Evolutionary conservation across 176 grass and related monocot genomes (phyloP).

Genomic region (Canna indica): DNA sequence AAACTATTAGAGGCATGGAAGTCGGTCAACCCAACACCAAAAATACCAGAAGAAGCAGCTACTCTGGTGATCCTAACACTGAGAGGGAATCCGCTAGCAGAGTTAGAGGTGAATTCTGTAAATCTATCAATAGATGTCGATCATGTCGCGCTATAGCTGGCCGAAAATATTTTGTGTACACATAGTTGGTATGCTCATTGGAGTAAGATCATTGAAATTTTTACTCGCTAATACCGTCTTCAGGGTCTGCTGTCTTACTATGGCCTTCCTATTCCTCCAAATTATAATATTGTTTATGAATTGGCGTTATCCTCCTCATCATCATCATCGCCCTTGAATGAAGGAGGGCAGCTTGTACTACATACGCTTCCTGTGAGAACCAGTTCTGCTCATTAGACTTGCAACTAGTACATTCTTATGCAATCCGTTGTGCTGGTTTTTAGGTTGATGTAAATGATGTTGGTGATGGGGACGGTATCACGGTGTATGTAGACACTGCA

Average conservation of each 20-base stretch:
- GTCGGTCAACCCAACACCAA: neutral
- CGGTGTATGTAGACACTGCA: constrained; percentile 34
- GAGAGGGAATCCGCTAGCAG: neutral
- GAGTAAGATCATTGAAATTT: too few species aligned
- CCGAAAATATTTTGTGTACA: too few species aligned
- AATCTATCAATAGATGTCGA: too few species aligned
- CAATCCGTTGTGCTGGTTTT: constrained; percentile 8
- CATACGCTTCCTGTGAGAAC: constrained; percentile 31
- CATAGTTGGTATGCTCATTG: too few species aligned
- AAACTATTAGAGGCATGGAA: constrained; percentile 2
- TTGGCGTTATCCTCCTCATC: too few species aligned
- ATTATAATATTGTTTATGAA: neutral
- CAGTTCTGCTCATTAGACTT: neutral
- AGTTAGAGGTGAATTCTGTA: neutral
- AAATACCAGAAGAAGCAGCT: neutral
- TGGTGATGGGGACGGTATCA: constrained; percentile 49
- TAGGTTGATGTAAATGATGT: constrained; percentile 26
- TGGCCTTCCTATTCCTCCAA: constrained; percentile 12
- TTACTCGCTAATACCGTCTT: neutral
- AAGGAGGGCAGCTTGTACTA: constrained; percentile 28
- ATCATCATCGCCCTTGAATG: constrained; percentile 4
- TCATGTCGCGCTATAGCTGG: too few species aligned
- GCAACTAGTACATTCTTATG: too few species aligned
- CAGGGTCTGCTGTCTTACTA: constrained; percentile 39
- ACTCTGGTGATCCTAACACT: neutral